Evolutionary conservation across 352 stramenopile genomes (phyloP), one percentile per base, ranked within the genome.

Genomic region (Aphanomyces invadans): DNA sequence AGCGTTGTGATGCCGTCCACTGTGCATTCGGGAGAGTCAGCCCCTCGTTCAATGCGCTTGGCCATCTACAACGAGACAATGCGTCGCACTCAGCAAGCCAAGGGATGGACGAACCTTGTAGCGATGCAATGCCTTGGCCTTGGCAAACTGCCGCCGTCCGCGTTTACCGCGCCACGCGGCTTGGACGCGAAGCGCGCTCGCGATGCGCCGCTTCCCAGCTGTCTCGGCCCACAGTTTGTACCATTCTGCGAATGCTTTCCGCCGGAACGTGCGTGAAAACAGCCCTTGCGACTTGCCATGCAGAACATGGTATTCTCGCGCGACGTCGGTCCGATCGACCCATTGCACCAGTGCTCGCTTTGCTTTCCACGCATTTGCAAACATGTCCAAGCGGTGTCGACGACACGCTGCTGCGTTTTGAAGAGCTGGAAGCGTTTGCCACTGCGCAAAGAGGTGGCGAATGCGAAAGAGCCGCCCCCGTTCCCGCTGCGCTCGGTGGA

Each of bases 71-170:
- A 29, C 11, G 39, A 15, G 9, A 17, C 46, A 21, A 17, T 10
- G 19, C n/a, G n/a, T n/a, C n/a, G n/a, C n/a, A n/a, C n/a, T n/a
- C n/a, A n/a, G n/a, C n/a, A n/a, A n/a, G n/a, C n/a, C n/a, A n/a
- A n/a, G n/a, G n/a, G n/a, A n/a, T n/a, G n/a, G n/a, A n/a, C 29
- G 23, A 26, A 67, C 60, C 26, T 57, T 55, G 46, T 67, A 67
- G 5, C 19, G 12, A 3, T 67, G 26, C 17, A 67, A 44, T 2
- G 60, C 60, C n/a, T 57, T 44, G 32, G 42, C 42, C n/a, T 67
- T 44, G 28, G 60, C 32, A 23, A 67, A 67, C 10, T 23, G 60
- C 11, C 60, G 45, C 17, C 60, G 39, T 39, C 60, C 42, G 7
- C 32, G 11, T 17, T 59, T 67, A 12, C 60, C 60, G 4, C 60